Evolutionary conservation across 495 filamentous ascomycete genomes (phyloP).

Genomic region (Annulohypoxylon stygium): DNA sequence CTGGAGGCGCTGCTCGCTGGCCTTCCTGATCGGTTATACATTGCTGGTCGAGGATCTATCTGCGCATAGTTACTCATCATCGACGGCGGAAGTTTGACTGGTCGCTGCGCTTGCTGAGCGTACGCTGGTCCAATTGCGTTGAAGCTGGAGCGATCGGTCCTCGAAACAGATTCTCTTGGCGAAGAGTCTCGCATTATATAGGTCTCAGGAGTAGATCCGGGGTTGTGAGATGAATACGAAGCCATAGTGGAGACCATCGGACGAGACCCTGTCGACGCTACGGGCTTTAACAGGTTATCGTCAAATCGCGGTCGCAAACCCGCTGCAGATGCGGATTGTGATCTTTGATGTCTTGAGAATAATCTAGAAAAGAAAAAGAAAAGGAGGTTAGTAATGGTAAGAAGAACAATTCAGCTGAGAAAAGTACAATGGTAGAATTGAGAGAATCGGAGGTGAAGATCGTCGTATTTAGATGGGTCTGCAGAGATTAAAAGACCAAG

Average conservation of each 20-base stretch:
- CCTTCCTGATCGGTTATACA: conserved; percentile 42
- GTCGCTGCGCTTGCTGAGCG: conserved; percentile 34
- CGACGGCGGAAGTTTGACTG: conserved; percentile 34
- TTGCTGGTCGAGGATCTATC: conserved; percentile 45
- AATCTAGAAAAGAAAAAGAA: conserved; percentile 35
- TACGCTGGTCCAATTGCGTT: conserved; percentile 38
- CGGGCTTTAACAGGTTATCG: conserved; percentile 33
- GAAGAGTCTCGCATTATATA: conserved; percentile 29
- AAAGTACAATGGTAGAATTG: conserved; percentile 23
- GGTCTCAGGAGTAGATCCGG: conserved; percentile 37
- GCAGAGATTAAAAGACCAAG: conserved; percentile 47
- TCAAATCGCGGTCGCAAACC: conserved; percentile 33
- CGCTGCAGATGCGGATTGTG: conserved; percentile 39
- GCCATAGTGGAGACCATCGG: conserved; percentile 37
- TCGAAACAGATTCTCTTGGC: conserved; percentile 14
- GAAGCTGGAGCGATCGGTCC: conserved; percentile 40
- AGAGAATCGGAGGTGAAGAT: conserved; percentile 44
- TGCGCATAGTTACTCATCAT: conserved; percentile 52
- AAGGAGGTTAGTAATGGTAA: conserved; percentile 45
- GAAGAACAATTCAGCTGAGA: conserved; percentile 22
- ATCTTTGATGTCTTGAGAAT: conserved; percentile 38
- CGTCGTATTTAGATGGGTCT: conserved; percentile 45
- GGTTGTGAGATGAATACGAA: conserved; percentile 33
- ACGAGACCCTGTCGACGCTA: conserved; percentile 12
- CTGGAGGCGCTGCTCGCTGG: conserved; percentile 45